Evolutionary conservation across 2,329 filamentous ascomycete genomes (phyloP).

Genomic region (Sporothrix curviconia): DNA sequence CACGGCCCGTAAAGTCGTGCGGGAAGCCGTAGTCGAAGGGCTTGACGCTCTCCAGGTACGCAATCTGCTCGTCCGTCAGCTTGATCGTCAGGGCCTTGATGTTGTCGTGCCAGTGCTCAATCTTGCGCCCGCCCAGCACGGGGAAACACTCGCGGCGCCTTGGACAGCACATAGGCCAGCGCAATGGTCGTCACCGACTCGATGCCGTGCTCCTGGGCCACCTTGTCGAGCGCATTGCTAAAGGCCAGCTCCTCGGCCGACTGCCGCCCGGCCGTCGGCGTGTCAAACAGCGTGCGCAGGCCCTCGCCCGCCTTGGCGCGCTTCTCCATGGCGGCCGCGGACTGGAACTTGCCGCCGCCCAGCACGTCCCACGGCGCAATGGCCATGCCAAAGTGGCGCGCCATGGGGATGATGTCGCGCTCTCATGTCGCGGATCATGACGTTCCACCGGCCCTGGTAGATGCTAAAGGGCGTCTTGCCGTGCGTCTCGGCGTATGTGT

Average conservation of each 20-base stretch:
- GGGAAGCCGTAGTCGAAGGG: slow-evolving; percentile 54
- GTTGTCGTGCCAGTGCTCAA: slow-evolving; percentile 47
- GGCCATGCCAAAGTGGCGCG: slow-evolving; percentile 40
- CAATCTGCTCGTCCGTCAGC: slow-evolving; percentile 46
- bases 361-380: slow-evolving; percentile 55
- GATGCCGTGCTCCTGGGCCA: slow-evolving; percentile 50
- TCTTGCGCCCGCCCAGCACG: slow-evolving; percentile 45
- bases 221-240: slow-evolving; percentile 51
- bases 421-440: slow-evolving; percentile 29
- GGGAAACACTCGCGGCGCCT: slow-evolving; percentile 48
- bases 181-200: slow-evolving; percentile 53
- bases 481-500: slow-evolving; percentile 31
- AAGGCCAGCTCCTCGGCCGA: slow-evolving; percentile 45
- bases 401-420: slow-evolving; percentile 39
- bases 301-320: slow-evolving; percentile 31
- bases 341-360: slow-evolving; percentile 46
- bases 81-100: slow-evolving; percentile 47
- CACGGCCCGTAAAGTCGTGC: slow-evolving; percentile 32
- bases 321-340: slow-evolving; percentile 28
- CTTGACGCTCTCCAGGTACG: slow-evolving; percentile 45
- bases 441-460: slow-evolving; percentile 36
- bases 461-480: slow-evolving; percentile 33
- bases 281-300: slow-evolving; percentile 25
- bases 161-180: slow-evolving; percentile 45
- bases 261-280: slow-evolving; percentile 24